Conservation (phyloP, 352 stramenopile genomes). For the Lagenidium sp. region DNA sequence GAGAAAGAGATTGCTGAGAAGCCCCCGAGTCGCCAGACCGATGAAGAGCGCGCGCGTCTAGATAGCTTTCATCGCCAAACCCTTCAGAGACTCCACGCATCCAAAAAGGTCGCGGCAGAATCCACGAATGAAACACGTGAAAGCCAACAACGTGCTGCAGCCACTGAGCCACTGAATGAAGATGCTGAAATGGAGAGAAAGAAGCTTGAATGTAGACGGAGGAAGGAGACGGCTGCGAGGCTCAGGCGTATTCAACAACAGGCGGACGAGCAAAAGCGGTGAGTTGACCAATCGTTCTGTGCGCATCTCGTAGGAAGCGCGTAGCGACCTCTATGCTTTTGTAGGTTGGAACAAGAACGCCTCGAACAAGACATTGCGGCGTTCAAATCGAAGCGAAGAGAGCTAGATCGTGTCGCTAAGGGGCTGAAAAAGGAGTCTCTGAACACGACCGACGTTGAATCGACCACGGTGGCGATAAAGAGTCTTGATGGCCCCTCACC, state of each 20-base stretch:
- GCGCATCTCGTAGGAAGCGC: too few species aligned
- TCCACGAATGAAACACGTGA: too few species aligned
- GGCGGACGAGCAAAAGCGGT: slow-evolving; percentile 40
- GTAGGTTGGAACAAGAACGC: slow-evolving; percentile 33
- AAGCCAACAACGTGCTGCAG: too few species aligned
- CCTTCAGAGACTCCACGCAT: slow-evolving; percentile 8
- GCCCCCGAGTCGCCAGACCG: slow-evolving; percentile 1
- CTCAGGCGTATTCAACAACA: slow-evolving; percentile 32
- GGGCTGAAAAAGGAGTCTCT: slow-evolving; percentile 15
- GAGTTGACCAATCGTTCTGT: background rate
- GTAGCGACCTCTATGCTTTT: too few species aligned
- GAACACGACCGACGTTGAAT: background rate
- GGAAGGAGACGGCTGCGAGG: slow-evolving; percentile 34
- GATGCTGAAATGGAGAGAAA: slow-evolving; percentile 12
- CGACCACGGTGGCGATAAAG: too few species aligned
- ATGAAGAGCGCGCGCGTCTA: slow-evolving; percentile 1
- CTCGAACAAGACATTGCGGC: slow-evolving; percentile 37
- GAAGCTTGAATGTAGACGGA: slow-evolving; percentile 27
- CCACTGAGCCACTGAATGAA: slow-evolving; percentile 13
- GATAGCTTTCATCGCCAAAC: slow-evolving; percentile 9
- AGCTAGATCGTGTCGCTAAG: slow-evolving; percentile 52
- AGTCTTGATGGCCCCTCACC: too few species aligned
- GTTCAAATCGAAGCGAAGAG: slow-evolving; percentile 50
- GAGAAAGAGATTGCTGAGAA: slow-evolving; percentile 10
- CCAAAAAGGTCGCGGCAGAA: slow-evolving; percentile 7